phyloP scores from a whole-genome alignment of 148 eudicot species.

The Euryodendron excelsum region DNA sequence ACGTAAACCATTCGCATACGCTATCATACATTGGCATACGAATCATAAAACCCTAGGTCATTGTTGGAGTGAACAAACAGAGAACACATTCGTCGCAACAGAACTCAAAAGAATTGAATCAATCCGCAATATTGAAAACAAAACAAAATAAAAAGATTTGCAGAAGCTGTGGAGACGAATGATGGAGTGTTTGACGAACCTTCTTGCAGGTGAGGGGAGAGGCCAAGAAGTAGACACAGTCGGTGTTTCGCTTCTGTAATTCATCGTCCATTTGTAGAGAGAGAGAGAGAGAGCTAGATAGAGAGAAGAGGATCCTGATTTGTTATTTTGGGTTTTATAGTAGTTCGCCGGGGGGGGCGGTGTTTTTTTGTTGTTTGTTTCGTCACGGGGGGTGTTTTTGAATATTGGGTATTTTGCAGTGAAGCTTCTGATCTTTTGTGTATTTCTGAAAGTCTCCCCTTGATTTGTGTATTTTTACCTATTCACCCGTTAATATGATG shows the following conservation, averaged over 20 bases:
- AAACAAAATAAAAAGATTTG: background rate
- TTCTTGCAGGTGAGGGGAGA: slow-evolving; percentile 85
- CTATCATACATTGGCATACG: background rate
- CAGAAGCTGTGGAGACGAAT: background rate
- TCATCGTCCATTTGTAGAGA: slow-evolving; percentile 34
- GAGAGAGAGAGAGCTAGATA: background rate
- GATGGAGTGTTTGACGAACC: slow-evolving; percentile 28
- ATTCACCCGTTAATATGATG: too few species aligned
- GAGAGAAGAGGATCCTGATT: background rate
- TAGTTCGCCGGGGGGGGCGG: background rate
- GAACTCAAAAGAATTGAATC: background rate
- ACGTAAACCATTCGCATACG: background rate
- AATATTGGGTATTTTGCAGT: background rate
- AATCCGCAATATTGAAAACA: background rate
- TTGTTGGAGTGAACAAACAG: background rate
- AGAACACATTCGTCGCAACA: background rate
- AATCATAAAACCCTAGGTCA: slow-evolving; percentile 3
- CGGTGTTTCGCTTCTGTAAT: slow-evolving; percentile 53
- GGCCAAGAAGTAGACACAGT: slow-evolving; percentile 66
- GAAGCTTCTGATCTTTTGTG: background rate
- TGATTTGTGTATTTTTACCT: background rate
- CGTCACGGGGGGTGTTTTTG: background rate
- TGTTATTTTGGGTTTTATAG: background rate
- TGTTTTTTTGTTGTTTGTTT: too few species aligned
- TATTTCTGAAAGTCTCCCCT: background rate